Evolutionary conservation across 768 basidiomycete genomes (phyloP).

Genomic region (Roridomyces roridus): DNA sequence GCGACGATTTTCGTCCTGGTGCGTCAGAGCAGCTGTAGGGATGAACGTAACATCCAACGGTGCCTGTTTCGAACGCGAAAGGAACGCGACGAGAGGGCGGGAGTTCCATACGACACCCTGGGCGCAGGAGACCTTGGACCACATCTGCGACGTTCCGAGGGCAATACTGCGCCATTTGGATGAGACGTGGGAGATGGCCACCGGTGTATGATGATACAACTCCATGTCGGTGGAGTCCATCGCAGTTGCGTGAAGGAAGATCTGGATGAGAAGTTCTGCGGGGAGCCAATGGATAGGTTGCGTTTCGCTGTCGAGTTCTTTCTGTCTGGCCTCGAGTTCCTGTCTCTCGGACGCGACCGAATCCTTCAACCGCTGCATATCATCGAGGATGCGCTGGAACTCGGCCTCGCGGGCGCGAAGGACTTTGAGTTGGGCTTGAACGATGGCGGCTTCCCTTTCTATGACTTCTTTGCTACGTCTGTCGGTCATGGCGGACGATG

Average conservation of each 20-base stretch:
- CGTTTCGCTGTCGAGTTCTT: constrained; percentile 44
- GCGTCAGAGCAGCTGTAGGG: constrained; percentile 14
- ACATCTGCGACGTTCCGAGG: constrained; percentile 49
- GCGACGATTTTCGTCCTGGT: constrained; percentile 20
- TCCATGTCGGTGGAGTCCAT: constrained; percentile 32
- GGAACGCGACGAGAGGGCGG: constrained; percentile 29
- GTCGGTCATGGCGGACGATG: constrained; percentile 25
- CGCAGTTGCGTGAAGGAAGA: constrained; percentile 41
- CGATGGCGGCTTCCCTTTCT: constrained; percentile 41
- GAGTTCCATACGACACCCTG: constrained; percentile 31
- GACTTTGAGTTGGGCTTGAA: constrained; percentile 44
- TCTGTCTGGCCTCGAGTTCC: constrained; percentile 33
- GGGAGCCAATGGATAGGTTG: constrained; percentile 60
- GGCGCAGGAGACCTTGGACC: constrained; percentile 47
- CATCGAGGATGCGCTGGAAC: constrained; percentile 44
- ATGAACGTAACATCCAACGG: constrained; percentile 42
- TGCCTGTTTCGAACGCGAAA: constrained; percentile 41
- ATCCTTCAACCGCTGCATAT: constrained; percentile 44
- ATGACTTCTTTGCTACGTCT: constrained; percentile 35
- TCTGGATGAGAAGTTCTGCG: constrained; percentile 49
- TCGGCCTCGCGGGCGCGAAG: constrained; percentile 46
- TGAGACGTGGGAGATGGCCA: constrained; percentile 55
- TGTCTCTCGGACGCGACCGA: constrained; percentile 40
- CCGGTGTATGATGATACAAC: constrained; percentile 38
- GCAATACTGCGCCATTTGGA: constrained; percentile 54